Evolutionary conservation across 2,329 filamentous ascomycete genomes (phyloP), one percentile per base, ranked within the genome.

Genomic region (Fusarium poae): DNA sequence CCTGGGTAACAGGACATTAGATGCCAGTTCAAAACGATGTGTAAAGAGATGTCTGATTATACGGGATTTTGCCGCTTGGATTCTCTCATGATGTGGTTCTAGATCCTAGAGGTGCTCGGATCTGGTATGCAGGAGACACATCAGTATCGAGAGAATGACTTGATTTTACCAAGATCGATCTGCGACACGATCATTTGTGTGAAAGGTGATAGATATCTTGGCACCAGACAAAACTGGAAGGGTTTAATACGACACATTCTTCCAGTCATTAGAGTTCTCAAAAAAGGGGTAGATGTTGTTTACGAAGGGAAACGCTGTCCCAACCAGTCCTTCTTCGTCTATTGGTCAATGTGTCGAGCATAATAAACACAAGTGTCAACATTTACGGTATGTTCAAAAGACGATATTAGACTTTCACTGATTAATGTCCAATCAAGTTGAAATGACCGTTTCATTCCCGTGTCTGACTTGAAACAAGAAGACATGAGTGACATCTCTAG

Each of bases 271-370:
- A n/a, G 18, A 4, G 6, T 13, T 25, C 4, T 20, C 18, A 13
- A 20, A 51, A 11, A 11, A 6, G n/a, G 4, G 6, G 6, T 6
- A 13, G 9, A 23, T 20, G 15, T 16, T n/a, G 25, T 16, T 39
- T 15, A 3, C 3, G 16, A 5, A n/a, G 2, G 10, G 32, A 20
- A 27, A 37, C 27, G 18, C 7, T 21, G 6, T 12, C 20, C 32
- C 16, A 11, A 4, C 4, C 8, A 2, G 2, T 20, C 7, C 2
- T 9, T 20, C 11, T 9, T 13, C 2, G 1, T 21, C 23, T 25
- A 40, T 40, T 40, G 48, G n/a, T 3, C 15, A 11, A 1, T 13
- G 15, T 8, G 0, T 7, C 20, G 11, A 10, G 5, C 5, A 50
- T 20, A 27, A 30, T 15, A n/a, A 8, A 29, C 13, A 20, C 10